These are phyloP conservation scores for Asterochloris erici DNA, from an alignment of 139 green algal genomes.

Conservation along the genomic window DNA sequence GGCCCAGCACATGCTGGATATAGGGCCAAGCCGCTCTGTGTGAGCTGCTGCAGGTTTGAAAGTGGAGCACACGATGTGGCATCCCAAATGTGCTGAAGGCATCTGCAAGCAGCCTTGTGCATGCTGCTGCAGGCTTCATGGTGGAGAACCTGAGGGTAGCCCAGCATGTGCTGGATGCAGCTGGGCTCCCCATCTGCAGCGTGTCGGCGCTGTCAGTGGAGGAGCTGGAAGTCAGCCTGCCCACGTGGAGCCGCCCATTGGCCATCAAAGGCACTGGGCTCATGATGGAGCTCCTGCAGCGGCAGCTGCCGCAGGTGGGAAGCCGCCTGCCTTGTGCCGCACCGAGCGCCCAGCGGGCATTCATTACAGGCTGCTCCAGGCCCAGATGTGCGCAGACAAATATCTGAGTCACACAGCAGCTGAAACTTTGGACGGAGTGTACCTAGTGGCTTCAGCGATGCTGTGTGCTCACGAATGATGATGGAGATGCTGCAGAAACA, in stretches of 20 bases:
- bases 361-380: neutral
- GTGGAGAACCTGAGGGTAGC: conserved; percentile 11
- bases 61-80: too few species aligned
- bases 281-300: conserved; percentile 31
- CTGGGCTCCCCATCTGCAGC: conserved; percentile 7
- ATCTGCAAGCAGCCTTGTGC: neutral
- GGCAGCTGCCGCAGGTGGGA: conserved; percentile 33
- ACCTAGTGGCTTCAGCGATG: too few species aligned
- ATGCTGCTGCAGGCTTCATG: conserved; percentile 24
- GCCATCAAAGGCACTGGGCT: conserved; percentile 15
- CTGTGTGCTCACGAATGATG: too few species aligned
- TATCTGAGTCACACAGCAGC: neutral
- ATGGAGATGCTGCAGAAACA: too few species aligned
- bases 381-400: neutral
- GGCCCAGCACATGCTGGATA: too few species aligned
- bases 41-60: too few species aligned
- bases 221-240: conserved; percentile 26
- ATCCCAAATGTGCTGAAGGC: neutral
- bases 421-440: neutral
- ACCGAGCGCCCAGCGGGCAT: neutral
- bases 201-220: conserved; percentile 17
- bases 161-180: neutral
- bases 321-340: conserved; percentile 14
- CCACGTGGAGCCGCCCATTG: conserved; percentile 26
- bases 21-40: too few species aligned